Evolutionary conservation across 495 filamentous ascomycete species (phyloP).

Genomic region (Penicillium turbatum): DNA sequence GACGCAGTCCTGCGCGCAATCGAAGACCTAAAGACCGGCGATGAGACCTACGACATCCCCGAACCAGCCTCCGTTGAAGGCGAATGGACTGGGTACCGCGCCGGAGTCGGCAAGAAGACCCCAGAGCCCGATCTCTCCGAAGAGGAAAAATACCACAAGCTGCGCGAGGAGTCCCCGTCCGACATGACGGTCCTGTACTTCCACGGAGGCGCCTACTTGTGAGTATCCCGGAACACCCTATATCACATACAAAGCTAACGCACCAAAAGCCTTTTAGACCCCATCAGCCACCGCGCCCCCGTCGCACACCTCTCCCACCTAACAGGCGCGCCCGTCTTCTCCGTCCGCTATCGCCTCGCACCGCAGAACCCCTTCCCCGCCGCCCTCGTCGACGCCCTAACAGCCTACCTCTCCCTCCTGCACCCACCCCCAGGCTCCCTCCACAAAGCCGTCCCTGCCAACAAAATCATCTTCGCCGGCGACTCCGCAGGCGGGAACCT

Average conservation of each 20-base stretch:
- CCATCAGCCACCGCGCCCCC: constrained; percentile 56
- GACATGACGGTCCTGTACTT: constrained; percentile 77
- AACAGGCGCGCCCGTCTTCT: constrained; percentile 60
- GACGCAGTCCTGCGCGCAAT: constrained; percentile 59
- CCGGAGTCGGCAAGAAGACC: constrained; percentile 50
- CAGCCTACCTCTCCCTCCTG: constrained; percentile 77
- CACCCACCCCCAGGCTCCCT: constrained; percentile 70
- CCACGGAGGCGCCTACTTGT: constrained; percentile 84
- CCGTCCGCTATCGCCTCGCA: constrained; percentile 81
- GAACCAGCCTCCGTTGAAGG: constrained; percentile 60
- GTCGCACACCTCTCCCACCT: constrained; percentile 45
- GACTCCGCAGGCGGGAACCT: constrained; percentile 88
- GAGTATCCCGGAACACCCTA: constrained; percentile 10
- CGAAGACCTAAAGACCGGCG: constrained; percentile 52
- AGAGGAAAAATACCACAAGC: constrained; percentile 61
- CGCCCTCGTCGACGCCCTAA: constrained; percentile 76
- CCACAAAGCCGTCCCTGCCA: constrained; percentile 64
- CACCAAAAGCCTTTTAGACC: constrained; percentile 60
- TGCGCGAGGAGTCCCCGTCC: constrained; percentile 66
- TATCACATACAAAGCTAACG: not conserved
- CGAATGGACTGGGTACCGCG: constrained; percentile 81
- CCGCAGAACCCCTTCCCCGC: constrained; percentile 82
- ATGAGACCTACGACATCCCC: constrained; percentile 49
- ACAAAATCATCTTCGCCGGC: constrained; percentile 74
- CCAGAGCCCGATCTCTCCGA: constrained; percentile 59